Conservation (phyloP, 331 rosid species). For the Cydonia oblonga region DNA sequence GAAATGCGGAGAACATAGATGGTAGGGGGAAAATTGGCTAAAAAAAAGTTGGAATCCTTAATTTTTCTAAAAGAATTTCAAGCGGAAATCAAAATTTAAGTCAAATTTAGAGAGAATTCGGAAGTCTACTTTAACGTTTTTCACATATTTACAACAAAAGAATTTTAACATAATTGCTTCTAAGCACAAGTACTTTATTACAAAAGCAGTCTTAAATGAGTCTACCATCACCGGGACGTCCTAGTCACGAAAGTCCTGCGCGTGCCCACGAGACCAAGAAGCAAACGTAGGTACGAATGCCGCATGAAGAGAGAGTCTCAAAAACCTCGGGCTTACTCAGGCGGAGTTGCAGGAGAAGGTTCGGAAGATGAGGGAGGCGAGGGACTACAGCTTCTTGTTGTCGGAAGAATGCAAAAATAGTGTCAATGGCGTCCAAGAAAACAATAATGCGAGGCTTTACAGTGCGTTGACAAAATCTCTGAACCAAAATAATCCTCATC, state of each 20-base stretch:
- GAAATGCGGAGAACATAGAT: too few relatives aligned
- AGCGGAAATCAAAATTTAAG: too few relatives aligned
- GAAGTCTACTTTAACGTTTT: too few relatives aligned
- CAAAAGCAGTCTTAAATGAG: too few relatives aligned
- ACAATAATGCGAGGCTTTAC: not conserved
- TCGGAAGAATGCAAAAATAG: not conserved
- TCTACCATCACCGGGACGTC: not conserved
- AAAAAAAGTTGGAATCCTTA: too few relatives aligned
- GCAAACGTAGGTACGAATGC: not conserved
- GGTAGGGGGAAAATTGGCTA: too few relatives aligned
- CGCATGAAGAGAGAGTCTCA: not conserved
- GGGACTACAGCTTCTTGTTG: not conserved
- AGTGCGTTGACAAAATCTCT: not conserved
- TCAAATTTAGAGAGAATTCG: too few relatives aligned
- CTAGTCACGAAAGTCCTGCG: not conserved
- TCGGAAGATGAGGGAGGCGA: not conserved
- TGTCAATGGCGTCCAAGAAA: not conserved
- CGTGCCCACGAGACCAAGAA: not conserved
- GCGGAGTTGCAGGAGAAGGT: not conserved
- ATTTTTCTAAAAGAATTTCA: too few relatives aligned
- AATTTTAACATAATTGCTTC: too few relatives aligned
- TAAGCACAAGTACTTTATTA: too few relatives aligned
- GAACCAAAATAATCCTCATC: not conserved
- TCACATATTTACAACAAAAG: too few relatives aligned
- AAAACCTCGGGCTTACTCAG: not conserved